Conservation (phyloP, 768 basidiomycete genomes). For the Agrocybe chaxingu region DNA sequence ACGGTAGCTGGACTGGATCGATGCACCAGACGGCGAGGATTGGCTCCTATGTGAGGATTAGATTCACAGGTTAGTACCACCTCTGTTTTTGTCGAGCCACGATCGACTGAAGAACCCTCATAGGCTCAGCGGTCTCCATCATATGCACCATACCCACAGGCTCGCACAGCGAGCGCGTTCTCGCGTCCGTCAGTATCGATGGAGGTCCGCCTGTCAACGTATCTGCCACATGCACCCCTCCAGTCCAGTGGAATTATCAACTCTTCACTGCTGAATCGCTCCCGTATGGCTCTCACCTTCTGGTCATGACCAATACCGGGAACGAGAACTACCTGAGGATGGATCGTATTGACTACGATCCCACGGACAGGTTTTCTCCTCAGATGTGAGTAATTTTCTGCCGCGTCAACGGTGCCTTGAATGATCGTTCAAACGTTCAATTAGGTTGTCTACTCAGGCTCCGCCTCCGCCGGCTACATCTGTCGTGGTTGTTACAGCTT, state of each 20-base stretch:
- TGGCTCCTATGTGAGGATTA: too few species aligned
- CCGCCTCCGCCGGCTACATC: too few species aligned
- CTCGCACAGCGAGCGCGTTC: background rate
- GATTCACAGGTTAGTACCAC: too few species aligned
- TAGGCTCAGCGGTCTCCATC: constrained; percentile 11
- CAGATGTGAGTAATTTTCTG: background rate
- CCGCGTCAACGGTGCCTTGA: too few species aligned
- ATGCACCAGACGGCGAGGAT: too few species aligned
- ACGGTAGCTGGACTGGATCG: too few species aligned
- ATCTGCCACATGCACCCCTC: constrained; percentile 6
- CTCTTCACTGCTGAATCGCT: constrained; percentile 14
- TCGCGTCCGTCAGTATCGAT: constrained; percentile 13
- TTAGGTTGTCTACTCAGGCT: too few species aligned
- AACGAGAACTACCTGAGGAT: constrained; percentile 11
- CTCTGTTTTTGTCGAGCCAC: too few species aligned
- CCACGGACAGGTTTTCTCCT: constrained; percentile 9
- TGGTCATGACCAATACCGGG: constrained; percentile 11
- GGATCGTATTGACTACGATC: constrained; percentile 15
- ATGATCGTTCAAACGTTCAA: too few species aligned
- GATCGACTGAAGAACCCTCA: too few species aligned
- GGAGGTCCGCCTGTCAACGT: constrained; percentile 4
- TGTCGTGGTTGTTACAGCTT: too few species aligned
- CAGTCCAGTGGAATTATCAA: constrained; percentile 12
- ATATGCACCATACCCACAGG: constrained; percentile 15
- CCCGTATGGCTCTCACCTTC: constrained; percentile 9